A percentile compares a stretch with the other conserved stretches of the same genome.
These are phyloP conservation scores for Volvox africanus DNA, from an alignment of 139 green algal genomes.

Conservation along the genomic window DNA sequence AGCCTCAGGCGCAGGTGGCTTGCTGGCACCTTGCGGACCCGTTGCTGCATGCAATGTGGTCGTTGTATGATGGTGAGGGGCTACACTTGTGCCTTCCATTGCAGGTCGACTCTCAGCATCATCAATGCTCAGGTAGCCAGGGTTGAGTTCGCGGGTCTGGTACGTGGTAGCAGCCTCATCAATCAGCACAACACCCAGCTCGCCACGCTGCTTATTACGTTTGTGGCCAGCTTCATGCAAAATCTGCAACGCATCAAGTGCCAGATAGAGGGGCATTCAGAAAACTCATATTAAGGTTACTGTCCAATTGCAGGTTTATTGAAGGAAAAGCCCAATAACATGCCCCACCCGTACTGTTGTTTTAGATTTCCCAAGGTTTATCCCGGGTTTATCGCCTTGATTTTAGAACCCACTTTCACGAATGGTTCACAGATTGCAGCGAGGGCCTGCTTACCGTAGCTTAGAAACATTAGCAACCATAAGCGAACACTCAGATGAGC, in stretches of 20 bases:
- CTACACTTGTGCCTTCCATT: background rate
- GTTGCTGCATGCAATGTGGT: background rate
- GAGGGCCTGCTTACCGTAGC: too few species aligned
- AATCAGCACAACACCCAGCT: slow-evolving; percentile 1
- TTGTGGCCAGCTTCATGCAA: slow-evolving; percentile 14
- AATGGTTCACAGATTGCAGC: too few species aligned
- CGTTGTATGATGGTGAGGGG: slow-evolving; percentile 3
- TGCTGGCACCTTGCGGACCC: background rate
- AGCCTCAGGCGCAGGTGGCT: background rate
- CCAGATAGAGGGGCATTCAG: too few species aligned
- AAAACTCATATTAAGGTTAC: too few species aligned
- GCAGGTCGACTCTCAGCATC: background rate
- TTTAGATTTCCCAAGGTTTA: too few species aligned
- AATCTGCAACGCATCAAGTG: slow-evolving; percentile 36
- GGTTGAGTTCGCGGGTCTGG: background rate
- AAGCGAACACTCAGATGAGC: too few species aligned
- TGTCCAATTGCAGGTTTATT: too few species aligned
- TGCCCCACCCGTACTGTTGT: too few species aligned
- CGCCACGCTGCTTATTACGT: background rate
- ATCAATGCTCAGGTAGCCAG: background rate
- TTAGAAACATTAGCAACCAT: too few species aligned
- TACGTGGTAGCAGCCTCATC: background rate
- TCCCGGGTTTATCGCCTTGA: too few species aligned
- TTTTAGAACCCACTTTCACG: too few species aligned
- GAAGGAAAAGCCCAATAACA: too few species aligned